A percentile compares a stretch with the other conserved stretches of the same genome.
Conservation (phyloP, 2,329 filamentous ascomycete genomes). For the Ramichloridium luteum region DNA sequence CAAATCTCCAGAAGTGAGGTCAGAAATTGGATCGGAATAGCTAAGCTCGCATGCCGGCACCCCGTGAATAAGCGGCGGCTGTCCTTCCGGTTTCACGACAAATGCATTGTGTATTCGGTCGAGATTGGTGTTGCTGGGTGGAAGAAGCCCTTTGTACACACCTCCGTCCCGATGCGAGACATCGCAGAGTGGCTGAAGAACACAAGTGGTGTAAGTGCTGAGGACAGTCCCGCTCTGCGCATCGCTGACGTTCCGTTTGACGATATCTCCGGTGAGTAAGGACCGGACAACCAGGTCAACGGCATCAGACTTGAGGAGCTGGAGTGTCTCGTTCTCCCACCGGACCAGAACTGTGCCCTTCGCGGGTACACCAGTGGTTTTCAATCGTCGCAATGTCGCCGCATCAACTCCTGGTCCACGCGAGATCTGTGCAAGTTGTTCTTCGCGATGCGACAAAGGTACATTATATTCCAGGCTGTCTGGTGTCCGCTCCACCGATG, state of each 20-base stretch:
- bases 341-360: constrained; percentile 40
- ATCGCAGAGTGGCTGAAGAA: constrained; percentile 26
- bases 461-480: constrained; percentile 35
- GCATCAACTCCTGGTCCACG: not conserved
- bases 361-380: constrained; percentile 36
- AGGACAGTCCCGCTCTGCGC: constrained; percentile 44
- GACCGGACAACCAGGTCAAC: constrained; percentile 42
- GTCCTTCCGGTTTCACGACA: constrained; percentile 8
- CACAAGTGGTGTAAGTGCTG: constrained; percentile 35
- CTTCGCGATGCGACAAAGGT: constrained; percentile 28
- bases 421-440: constrained; percentile 7
- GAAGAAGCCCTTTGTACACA: constrained; percentile 18
- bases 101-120: constrained; percentile 3
- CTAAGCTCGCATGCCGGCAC: constrained; percentile 23
- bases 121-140: constrained; percentile 6
- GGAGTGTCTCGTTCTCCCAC: constrained; percentile 33
- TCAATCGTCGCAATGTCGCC: constrained; percentile 28
- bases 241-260: constrained; percentile 38
- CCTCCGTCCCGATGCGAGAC: constrained; percentile 6
- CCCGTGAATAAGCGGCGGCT: constrained; percentile 13
- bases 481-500: constrained; percentile 33
- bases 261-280: constrained; percentile 43
- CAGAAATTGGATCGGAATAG: constrained; percentile 10
- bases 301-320: constrained; percentile 31
- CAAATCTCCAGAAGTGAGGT: constrained; percentile 38